These are phyloP conservation scores for Biancaea sappan DNA, from an alignment of 306 rosid genomes.

Conservation along the genomic window DNA sequence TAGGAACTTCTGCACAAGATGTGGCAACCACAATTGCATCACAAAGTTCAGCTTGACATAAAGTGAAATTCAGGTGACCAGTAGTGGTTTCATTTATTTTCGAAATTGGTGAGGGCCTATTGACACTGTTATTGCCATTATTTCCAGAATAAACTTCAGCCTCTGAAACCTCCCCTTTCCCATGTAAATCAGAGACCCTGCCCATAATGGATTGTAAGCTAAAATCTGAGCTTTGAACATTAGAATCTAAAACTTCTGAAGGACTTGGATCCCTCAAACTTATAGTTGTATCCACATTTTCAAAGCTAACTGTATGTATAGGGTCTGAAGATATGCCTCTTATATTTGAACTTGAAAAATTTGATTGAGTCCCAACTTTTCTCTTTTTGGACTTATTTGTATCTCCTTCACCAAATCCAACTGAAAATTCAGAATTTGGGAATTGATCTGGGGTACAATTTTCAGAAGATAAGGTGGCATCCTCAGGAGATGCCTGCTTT, in stretches of 20 bases:
- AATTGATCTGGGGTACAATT: slow-evolving; percentile 39
- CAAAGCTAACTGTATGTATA: slow-evolving; percentile 33
- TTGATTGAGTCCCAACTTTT: slow-evolving; percentile 40
- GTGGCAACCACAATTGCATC: slow-evolving; percentile 41
- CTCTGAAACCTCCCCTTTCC: slow-evolving; percentile 41
- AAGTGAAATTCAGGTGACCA: slow-evolving; percentile 31
- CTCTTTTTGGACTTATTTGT: slow-evolving; percentile 42
- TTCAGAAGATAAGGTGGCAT: slow-evolving; percentile 42
- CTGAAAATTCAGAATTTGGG: slow-evolving; percentile 38
- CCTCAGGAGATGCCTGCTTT: slow-evolving; percentile 38
- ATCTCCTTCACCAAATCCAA: slow-evolving; percentile 43
- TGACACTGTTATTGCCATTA: slow-evolving; percentile 34
- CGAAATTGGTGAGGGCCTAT: slow-evolving; percentile 37
- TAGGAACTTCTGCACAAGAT: slow-evolving; percentile 44
- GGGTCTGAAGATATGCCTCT: slow-evolving; percentile 38
- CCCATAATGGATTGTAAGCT: slow-evolving; percentile 37
- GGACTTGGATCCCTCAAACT: slow-evolving; percentile 40
- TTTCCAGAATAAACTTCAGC: slow-evolving; percentile 34
- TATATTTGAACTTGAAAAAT: slow-evolving; percentile 41
- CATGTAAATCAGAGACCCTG: slow-evolving; percentile 33
- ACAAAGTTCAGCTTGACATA: slow-evolving; percentile 38
- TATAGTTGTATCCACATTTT: slow-evolving; percentile 42
- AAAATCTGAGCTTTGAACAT: slow-evolving; percentile 46
- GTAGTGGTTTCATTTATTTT: slow-evolving; percentile 49
- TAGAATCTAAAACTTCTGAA: slow-evolving; percentile 45